Conservation (phyloP, 352 stramenopile species). For the Pythium myriotylum region DNA sequence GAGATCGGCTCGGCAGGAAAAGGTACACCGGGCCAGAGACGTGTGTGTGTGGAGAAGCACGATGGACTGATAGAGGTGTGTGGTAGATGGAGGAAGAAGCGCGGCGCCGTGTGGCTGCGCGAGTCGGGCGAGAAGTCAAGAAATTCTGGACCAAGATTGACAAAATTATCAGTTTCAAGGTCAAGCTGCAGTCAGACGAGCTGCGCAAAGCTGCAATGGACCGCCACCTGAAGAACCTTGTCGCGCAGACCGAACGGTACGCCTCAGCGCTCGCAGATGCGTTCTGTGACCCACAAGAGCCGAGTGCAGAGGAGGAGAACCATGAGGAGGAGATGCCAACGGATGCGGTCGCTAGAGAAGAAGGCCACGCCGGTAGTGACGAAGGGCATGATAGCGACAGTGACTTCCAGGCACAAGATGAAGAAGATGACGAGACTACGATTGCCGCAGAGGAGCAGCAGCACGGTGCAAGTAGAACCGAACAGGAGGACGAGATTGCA, state of each 20-base stretch:
- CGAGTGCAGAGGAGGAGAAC: neutral
- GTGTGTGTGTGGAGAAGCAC: neutral
- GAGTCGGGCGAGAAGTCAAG: conserved; percentile 89
- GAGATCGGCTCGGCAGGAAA: conserved; percentile 32
- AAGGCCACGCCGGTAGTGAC: conserved; percentile 4
- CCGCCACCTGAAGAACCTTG: conserved; percentile 93
- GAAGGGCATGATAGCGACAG: conserved; percentile 12
- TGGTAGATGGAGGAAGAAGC: conserved; percentile 44
- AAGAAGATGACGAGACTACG: conserved; percentile 54
- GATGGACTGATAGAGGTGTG: neutral
- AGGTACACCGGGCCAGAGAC: no score
- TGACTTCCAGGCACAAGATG: conserved; percentile 25
- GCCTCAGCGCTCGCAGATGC: conserved; percentile 77
- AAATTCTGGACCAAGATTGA: conserved; percentile 98
- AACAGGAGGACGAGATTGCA: conserved; percentile 61
- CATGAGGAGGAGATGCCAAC: no score
- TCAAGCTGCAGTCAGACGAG: conserved; percentile 92
- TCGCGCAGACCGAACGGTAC: conserved; percentile 98
- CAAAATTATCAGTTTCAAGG: conserved; percentile 97
- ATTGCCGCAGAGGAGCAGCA: conserved; percentile 25
- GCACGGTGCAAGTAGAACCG: neutral
- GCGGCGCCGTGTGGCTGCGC: conserved; percentile 59
- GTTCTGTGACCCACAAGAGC: conserved; percentile 36
- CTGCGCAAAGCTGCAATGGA: conserved; percentile 94
- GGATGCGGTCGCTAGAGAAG: no score